Conservation (phyloP, 2,329 filamentous ascomycete genomes). For the Daldinia eschscholtzii region DNA sequence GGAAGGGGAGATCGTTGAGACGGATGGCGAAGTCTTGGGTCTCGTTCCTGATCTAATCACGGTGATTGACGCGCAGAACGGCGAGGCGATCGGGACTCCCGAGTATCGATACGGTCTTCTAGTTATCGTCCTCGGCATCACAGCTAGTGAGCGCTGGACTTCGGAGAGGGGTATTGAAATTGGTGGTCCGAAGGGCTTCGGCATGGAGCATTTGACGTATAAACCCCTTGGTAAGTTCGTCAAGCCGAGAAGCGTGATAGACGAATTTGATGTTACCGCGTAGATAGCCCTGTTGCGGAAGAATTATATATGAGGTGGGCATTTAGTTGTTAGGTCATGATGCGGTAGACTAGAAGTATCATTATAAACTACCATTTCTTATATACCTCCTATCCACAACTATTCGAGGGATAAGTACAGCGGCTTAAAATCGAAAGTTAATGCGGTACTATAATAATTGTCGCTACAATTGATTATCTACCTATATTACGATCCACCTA, state of each 20-base stretch:
- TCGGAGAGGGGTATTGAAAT: conserved; percentile 62
- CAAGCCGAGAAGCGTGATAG: conserved; percentile 66
- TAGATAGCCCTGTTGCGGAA: conserved; percentile 9
- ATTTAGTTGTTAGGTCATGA: neutral
- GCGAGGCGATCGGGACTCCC: conserved; percentile 67
- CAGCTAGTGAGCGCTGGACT: conserved; percentile 61
- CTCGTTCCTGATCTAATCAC: conserved; percentile 69
- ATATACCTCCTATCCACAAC: neutral
- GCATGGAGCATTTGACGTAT: conserved; percentile 62
- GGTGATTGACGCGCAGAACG: conserved; percentile 68
- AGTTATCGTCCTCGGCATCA: conserved; percentile 63
- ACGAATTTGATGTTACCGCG: conserved; percentile 57
- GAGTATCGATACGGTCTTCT: conserved; percentile 68
- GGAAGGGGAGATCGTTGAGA: conserved; percentile 54
- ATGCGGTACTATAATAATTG: too few relatives aligned
- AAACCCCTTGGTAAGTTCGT: conserved; percentile 62
- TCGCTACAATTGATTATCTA: too few relatives aligned
- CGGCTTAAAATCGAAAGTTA: too few relatives aligned
- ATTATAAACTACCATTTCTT: neutral
- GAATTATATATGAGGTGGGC: neutral
- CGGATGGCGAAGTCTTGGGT: conserved; percentile 58
- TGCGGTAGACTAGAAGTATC: neutral
- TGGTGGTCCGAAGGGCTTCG: conserved; percentile 64
- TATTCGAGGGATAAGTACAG: too few relatives aligned
- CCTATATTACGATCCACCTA: too few relatives aligned